These are phyloP conservation scores for Malus sylvestris DNA, from an alignment of 306 rosid species.

Conservation along the genomic window DNA sequence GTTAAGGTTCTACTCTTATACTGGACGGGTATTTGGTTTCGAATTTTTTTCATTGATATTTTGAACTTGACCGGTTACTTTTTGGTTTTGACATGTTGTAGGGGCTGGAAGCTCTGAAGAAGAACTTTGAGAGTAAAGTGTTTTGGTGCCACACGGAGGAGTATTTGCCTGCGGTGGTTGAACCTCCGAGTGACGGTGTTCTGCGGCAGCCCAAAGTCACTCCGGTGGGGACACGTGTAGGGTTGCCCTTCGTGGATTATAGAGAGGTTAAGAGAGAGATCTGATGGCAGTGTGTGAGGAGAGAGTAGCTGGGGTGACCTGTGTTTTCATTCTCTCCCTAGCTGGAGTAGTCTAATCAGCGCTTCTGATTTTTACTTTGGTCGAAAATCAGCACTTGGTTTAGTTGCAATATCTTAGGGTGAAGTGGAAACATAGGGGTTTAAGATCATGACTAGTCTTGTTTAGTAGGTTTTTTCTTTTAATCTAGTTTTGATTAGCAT, in stretches of 20 bases:
- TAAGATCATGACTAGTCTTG: neutral
- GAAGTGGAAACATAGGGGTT: neutral
- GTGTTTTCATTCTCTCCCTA: neutral
- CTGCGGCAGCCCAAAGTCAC: neutral
- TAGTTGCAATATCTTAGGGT: neutral
- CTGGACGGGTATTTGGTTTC: no score
- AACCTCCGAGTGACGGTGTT: neutral
- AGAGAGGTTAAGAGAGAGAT: neutral
- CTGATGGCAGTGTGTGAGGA: neutral
- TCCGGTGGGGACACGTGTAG: neutral
- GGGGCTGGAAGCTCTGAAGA: neutral
- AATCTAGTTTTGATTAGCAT: neutral
- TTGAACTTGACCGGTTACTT: neutral
- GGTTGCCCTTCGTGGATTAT: neutral
- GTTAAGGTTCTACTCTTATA: neutral
- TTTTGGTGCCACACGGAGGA: neutral
- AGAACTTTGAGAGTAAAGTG: neutral
- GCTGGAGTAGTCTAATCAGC: neutral
- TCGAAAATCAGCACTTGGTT: neutral
- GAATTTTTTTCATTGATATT: neutral
- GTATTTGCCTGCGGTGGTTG: neutral
- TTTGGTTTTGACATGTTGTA: neutral
- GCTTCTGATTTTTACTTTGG: neutral
- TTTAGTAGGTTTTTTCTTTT: no score
- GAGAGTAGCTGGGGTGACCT: neutral